These are phyloP conservation scores for Fusarium zealandicum DNA, from an alignment of 2,329 filamentous ascomycete species.

Conservation along the genomic window DNA sequence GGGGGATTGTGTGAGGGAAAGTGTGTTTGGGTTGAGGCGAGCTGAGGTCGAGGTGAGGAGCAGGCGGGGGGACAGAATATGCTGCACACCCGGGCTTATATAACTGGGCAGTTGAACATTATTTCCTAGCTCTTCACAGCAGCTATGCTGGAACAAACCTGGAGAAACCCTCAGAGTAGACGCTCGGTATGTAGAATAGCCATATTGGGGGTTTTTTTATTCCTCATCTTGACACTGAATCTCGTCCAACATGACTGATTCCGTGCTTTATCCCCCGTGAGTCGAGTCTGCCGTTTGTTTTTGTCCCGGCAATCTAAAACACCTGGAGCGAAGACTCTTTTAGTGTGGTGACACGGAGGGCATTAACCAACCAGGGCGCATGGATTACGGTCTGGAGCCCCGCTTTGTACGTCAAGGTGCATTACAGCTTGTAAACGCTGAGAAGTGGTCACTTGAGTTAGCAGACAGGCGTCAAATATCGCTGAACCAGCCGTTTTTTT, in stretches of 20 bases:
- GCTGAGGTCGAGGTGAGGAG: neutral
- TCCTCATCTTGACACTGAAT: no score
- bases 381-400: neutral
- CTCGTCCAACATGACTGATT: no score
- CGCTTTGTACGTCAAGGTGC: conserved; percentile 1
- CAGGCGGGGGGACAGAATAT: conserved; percentile 1
- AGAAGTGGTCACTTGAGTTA: no score
- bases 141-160: no score
- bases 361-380: neutral
- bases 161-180: no score
- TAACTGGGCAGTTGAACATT: no score
- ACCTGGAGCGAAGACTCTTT: neutral
- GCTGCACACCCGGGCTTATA: neutral
- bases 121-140: neutral
- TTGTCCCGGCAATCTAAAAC: neutral
- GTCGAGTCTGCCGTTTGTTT: neutral
- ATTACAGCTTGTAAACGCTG: no score
- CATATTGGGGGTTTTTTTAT: no score
- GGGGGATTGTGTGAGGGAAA: conserved; percentile 6
- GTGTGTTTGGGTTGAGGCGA: neutral
- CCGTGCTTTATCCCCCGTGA: neutral
- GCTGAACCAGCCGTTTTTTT: no score
- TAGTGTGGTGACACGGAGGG: neutral
- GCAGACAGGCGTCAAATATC: no score
- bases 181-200: no score